Evolutionary conservation across 2,329 filamentous ascomycete genomes (phyloP), one percentile per base, ranked within the genome.

Genomic region (Scedosporium minutisporum): DNA sequence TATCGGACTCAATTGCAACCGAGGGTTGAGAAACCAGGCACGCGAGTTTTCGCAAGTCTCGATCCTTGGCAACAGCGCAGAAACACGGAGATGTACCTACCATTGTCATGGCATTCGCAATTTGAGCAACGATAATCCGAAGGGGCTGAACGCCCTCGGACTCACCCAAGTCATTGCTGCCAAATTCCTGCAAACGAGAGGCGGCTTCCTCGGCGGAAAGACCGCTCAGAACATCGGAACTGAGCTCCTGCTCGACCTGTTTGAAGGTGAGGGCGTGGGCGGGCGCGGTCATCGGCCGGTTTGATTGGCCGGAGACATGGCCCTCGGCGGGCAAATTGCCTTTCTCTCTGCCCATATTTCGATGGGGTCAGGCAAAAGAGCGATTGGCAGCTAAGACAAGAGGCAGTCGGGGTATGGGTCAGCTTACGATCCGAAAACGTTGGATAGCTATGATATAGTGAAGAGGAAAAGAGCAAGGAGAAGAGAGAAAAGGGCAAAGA

Each of bases 91-190:
- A 25, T n/a, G 51, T 14, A 59, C 66, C 41, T 65, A 71, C 81
- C 67, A 84, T 66, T 58, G 80, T 84, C 83, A 86, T 85, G 10
- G 83, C 82, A 70, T 86, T 86, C 63, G 78, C 79, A 42, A 85
- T 71, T 68, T 87, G 83, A 57, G 79, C 77, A 29, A 84, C 66
- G 9, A 87, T 71, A 42, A 87, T 85, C 69, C 85, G 86, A 55
- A 79, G 62, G 76, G 80, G 71, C 75, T 76, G 80, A 57, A 88
- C 82, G 10, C 80, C 70, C 60, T 74, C 71, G 42, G 71, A 69
- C 41, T 75, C 70, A 4, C 70, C 81, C 2, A 88, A 76, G 65
- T 86, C 80, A 68, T 88, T 88, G 23, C 75, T 71, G n/a, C 86
- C 85, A 74, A 80, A 82, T 63, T 81, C 72, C 33, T 78, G 74